Conservation (phyloP, 2,329 filamentous ascomycete genomes). For the Didymella exigua region DNA sequence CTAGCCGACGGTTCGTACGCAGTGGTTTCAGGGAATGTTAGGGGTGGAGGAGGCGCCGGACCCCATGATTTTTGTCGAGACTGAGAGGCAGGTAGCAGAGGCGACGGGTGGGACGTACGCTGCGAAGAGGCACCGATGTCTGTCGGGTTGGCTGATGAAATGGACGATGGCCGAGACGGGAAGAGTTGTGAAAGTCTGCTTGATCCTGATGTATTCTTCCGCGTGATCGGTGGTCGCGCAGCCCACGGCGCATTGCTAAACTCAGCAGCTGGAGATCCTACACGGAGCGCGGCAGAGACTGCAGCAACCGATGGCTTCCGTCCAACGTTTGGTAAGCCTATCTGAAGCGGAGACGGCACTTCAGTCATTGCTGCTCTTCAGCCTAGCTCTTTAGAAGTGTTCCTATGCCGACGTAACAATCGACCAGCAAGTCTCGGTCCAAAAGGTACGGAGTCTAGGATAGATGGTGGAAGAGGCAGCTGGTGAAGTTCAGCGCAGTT, state of each 20-base stretch:
- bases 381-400: neutral
- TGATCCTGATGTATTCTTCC: constrained; percentile 40
- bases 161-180: constrained; percentile 40
- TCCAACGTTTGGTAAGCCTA: constrained; percentile 32
- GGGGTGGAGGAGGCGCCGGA: constrained; percentile 40
- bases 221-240: constrained; percentile 32
- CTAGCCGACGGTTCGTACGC: constrained; percentile 36
- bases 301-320: constrained; percentile 27
- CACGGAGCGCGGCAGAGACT: constrained; percentile 39
- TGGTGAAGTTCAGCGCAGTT: too few species aligned
- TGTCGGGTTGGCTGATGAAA: constrained; percentile 32
- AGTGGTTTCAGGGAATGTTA: constrained; percentile 38
- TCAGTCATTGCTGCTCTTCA: constrained; percentile 30
- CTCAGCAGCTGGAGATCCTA: constrained; percentile 36
- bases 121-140: constrained; percentile 24
- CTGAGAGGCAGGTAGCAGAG: constrained; percentile 36
- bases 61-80: constrained; percentile 30
- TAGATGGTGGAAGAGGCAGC: neutral
- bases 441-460: too few species aligned
- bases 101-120: constrained; percentile 40
- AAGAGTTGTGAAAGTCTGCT: constrained; percentile 47
- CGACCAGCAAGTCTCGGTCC: too few species aligned
- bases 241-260: constrained; percentile 17
- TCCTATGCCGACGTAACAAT: too few species aligned
- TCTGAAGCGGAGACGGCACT: constrained; percentile 39